These are phyloP conservation scores for Colletotrichum horii DNA, from an alignment of 2,329 filamentous ascomycete genomes.

Conservation along the genomic window DNA sequence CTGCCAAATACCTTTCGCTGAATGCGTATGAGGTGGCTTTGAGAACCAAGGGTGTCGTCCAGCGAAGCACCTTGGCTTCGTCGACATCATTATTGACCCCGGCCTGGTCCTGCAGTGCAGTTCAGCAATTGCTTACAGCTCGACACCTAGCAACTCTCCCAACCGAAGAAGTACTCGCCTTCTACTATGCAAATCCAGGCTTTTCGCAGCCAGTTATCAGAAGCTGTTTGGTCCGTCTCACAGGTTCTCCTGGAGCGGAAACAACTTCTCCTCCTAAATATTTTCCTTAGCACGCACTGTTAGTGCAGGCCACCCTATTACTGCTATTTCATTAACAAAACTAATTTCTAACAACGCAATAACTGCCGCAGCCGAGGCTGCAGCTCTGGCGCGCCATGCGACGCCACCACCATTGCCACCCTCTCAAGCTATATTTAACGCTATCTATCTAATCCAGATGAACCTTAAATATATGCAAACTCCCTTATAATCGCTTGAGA, in stretches of 20 bases:
- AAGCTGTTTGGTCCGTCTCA: background rate
- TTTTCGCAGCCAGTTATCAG: background rate
- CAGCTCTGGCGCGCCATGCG: too few relatives aligned
- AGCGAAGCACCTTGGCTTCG: background rate
- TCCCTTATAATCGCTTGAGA: too few relatives aligned
- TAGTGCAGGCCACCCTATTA: too few relatives aligned
- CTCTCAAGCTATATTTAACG: too few relatives aligned
- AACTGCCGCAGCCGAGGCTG: too few relatives aligned
- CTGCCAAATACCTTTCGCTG: background rate
- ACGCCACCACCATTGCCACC: too few relatives aligned
- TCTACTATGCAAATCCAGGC: background rate
- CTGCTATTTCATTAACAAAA: too few relatives aligned
- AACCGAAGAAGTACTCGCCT: background rate
- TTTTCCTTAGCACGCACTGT: too few relatives aligned
- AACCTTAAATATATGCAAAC: too few relatives aligned
- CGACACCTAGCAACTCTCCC: background rate
- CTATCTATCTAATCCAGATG: too few relatives aligned
- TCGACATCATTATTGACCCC: background rate
- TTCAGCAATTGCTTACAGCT: background rate
- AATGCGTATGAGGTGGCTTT: background rate
- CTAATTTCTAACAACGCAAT: too few relatives aligned
- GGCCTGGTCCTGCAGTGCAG: background rate
- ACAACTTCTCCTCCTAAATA: too few relatives aligned
- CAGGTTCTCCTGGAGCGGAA: background rate
- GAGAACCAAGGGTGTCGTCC: accelerated